Base-by-base conservation (phyloP, 176 grass and related monocot species). In the Hyparrhenia diplandra region DNA sequence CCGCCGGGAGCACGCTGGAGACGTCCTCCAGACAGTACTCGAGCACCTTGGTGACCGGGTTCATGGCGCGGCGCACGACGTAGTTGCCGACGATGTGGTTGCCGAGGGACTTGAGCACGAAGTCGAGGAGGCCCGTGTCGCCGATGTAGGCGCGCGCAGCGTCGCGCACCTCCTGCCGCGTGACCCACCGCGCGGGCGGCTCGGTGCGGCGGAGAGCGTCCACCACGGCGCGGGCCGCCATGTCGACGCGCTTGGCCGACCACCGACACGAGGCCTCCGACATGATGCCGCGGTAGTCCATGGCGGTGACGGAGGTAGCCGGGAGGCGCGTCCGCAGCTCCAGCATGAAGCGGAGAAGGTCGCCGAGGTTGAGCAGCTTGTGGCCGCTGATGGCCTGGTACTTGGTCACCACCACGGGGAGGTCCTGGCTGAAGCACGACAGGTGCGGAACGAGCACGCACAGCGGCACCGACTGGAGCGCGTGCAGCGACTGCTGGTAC, bases 21-120 rank as follows among this genome's bases (percentile, higher is more conserved):
- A 95, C 73, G 83, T 98, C 95, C 81, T 98, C 95, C 41, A 98
- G 88, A 85, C 90, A 89, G 68, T 95, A 98, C 74, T 98, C 95
- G 11, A 98, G 87, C 71, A 98, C 88, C 87, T 94, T 94, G 66
- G 95, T 98, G 5, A 95, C 88, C 12, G 95, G 92, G 84, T 98
- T 98, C 87, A 98, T 91, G 43, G 85, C 88, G 13, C 95, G 88
- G 6, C 92, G 92, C 63, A 98, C 92, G 45, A 98, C 75, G 74
- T 93, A 91, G 80, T 92, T 94, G 20, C 90, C 95, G 12, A 98
- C 86, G 31, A 93, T 80, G 75, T 93, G 95, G 80, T 98, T 95
- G 45, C 92, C 95, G 2, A 98, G 90, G 4, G 95, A 95, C 80
- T 98, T 98, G 79, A 98, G 84, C 32, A 98, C 92, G 69, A 92